A percentile compares a stretch with the other conserved stretches of the same genome.
Conservation (phyloP, 2,329 filamentous ascomycete genomes). For the Apiospora aurea region DNA sequence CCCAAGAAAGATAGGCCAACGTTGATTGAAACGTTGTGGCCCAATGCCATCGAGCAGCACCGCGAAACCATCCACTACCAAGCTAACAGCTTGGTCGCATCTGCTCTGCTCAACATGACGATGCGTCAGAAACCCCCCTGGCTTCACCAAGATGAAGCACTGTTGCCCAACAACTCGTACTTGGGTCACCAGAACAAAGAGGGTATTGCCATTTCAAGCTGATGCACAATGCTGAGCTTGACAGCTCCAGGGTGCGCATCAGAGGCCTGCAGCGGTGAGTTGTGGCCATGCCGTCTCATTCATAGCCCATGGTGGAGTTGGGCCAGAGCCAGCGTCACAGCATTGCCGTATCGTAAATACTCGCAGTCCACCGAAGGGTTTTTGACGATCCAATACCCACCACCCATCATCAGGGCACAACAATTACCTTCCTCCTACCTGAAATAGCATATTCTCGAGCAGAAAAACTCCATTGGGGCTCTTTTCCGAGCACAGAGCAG, state of each 20-base stretch:
- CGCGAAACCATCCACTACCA: background rate
- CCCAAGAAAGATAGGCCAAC: constrained; percentile 14
- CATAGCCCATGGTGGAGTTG: constrained; percentile 12
- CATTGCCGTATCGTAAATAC: constrained; percentile 15
- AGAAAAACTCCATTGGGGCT: background rate
- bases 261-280: constrained; percentile 15
- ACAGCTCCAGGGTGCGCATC: background rate
- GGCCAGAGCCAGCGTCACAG: constrained; percentile 14
- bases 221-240: background rate
- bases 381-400: constrained; percentile 16
- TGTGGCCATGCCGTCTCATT: constrained; percentile 9
- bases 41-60: background rate
- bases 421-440: constrained; percentile 9
- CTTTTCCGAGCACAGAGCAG: background rate
- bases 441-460: constrained; percentile 4
- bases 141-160: background rate
- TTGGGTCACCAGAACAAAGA: background rate
- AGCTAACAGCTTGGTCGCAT: background rate
- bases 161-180: background rate
- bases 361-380: constrained; percentile 10
- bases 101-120: background rate
- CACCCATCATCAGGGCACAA: constrained; percentile 18
- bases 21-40: constrained; percentile 3
- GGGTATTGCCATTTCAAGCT: background rate
- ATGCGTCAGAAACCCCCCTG: background rate